Evolutionary conservation across 2,329 filamentous ascomycete species (phyloP), one percentile per base, ranked within the genome.

Genomic region (Akanthomyces lecanii): DNA sequence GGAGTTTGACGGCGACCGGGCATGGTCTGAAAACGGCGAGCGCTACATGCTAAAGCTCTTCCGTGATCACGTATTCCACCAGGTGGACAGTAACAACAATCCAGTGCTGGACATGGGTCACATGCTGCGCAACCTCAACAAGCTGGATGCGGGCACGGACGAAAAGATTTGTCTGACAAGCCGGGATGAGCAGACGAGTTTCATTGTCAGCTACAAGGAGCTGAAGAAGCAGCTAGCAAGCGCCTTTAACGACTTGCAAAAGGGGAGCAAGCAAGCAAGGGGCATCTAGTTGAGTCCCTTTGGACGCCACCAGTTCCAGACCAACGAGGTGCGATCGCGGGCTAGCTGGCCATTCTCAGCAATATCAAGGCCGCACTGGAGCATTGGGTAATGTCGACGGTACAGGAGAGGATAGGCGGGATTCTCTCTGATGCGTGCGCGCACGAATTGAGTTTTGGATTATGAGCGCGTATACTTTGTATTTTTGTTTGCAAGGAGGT

Each of bases 31-130:
- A 74, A 95, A 90, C 54, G 94, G 94, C 30, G 92, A 97, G 70
- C 86, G 93, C 33, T 98, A 97, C 74, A 90, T 91, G 72, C 81
- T 99, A 67, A 97, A 97, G 77, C 83, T 99, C 10, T 98, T 98
- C 80, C 86, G 95, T 56, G 95, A 99, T 76, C 98, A 96, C 70
- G 91, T 97, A 47, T 99, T 98, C 77, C 95, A 99, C 74, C 93
- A 96, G 71, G 92, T 97, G 14, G 92, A 98, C 73, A 84, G 85
- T 36, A 87, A 91, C 63, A 92, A 92, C 16, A 89, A 90, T 60
- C 90, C 95, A 0, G 89, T 93, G 1, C 81, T 96, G 5, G 91
- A 97, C 72, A 80, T 97, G 63, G 94, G 90, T 3, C 93, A 98
- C 77, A 91, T 98, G 66, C 75, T 99, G 52, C 85, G 84, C 30